Conservation (phyloP, 2,329 filamentous ascomycete genomes). For the Venturia asperata region DNA sequence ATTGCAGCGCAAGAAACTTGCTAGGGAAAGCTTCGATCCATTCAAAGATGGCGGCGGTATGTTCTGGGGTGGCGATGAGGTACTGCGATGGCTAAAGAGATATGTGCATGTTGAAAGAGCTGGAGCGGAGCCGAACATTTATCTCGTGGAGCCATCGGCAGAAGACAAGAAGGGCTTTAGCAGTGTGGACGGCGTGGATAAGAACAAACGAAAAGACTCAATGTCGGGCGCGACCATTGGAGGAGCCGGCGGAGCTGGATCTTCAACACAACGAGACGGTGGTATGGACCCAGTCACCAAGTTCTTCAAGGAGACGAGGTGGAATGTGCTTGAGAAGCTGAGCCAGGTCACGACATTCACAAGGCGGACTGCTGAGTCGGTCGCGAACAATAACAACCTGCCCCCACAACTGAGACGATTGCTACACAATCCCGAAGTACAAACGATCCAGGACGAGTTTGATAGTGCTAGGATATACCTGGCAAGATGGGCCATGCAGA, state of each 20-base stretch:
- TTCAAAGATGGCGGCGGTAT: slow-evolving; percentile 78
- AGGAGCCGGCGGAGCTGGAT: slow-evolving; percentile 32
- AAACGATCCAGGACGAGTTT: slow-evolving; percentile 92
- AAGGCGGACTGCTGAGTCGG: slow-evolving; percentile 79
- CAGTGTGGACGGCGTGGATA: slow-evolving; percentile 34
- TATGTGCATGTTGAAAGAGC: slow-evolving; percentile 81
- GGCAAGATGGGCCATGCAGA: slow-evolving; percentile 96
- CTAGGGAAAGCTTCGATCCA: slow-evolving; percentile 80
- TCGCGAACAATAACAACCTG: slow-evolving; percentile 83
- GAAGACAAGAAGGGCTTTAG: slow-evolving; percentile 83
- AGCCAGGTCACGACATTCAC: slow-evolving; percentile 97
- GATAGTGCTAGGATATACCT: slow-evolving; percentile 93
- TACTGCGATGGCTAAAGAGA: slow-evolving; percentile 79
- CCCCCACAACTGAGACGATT: slow-evolving; percentile 81
- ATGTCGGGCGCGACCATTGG: neutral
- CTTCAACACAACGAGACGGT: slow-evolving; percentile 46
- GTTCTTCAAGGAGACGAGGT: slow-evolving; percentile 87
- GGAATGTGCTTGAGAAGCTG: slow-evolving; percentile 94
- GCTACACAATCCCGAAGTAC: slow-evolving; percentile 86
- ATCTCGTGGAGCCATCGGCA: slow-evolving; percentile 76
- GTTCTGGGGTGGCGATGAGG: slow-evolving; percentile 97
- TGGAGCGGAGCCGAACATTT: slow-evolving; percentile 79
- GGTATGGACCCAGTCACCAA: slow-evolving; percentile 91
- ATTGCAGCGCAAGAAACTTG: slow-evolving; percentile 79
- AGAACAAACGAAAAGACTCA: slow-evolving; percentile 26